phyloP scores from a whole-genome alignment of 495 filamentous ascomycete genomes.

The Aspergillus wentii region DNA sequence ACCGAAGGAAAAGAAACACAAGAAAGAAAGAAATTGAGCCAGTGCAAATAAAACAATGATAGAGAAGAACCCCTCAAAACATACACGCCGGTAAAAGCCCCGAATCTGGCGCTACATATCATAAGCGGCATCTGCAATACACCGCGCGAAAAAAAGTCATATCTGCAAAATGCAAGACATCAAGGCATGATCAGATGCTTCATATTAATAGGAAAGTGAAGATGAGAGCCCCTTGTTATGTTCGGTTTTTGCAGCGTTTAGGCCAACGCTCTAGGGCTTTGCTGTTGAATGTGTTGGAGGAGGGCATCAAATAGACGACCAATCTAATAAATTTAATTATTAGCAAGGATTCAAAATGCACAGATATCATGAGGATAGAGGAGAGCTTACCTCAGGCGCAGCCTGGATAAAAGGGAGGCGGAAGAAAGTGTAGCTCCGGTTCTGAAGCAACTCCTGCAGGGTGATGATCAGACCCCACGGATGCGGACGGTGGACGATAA shows the following conservation, averaged over 20 bases:
- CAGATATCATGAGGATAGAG: not conserved
- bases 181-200: conserved; percentile 18
- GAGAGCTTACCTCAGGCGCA: conserved; percentile 65
- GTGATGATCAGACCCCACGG: conserved; percentile 95
- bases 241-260: conserved; percentile 22
- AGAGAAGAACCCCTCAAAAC: conserved; percentile 19
- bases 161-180: conserved; percentile 22
- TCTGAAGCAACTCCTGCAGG: conserved; percentile 85
- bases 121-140: conserved; percentile 21
- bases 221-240: conserved; percentile 3
- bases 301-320: conserved; percentile 47
- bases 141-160: conserved; percentile 23
- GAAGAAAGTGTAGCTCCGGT: conserved; percentile 84
- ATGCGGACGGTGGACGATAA: conserved; percentile 87
- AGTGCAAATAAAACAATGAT: conserved; percentile 16
- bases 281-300: conserved; percentile 46
- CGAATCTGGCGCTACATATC: conserved; percentile 15
- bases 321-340: conserved; percentile 24
- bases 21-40: conserved; percentile 27
- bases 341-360: conserved; percentile 4
- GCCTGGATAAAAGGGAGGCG: conserved; percentile 87
- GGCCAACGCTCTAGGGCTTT: conserved; percentile 39
- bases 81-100: conserved; percentile 17
- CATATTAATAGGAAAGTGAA: conserved; percentile 18
- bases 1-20: conserved; percentile 27